Evolutionary conservation across 2,329 filamentous ascomycete genomes (phyloP).

Genomic region (Exophiala aquamarina): DNA sequence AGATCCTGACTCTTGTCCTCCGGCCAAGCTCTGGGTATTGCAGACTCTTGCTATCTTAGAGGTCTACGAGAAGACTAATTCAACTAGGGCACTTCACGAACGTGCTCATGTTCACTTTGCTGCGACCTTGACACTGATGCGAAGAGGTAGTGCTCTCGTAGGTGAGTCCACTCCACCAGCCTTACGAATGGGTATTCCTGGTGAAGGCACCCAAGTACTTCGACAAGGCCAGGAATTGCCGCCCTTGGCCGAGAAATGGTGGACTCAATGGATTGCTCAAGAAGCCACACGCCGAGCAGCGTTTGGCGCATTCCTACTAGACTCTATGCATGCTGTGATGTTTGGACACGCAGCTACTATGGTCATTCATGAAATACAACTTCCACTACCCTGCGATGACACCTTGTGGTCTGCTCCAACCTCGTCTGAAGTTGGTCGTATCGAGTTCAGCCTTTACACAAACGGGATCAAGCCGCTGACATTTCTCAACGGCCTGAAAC

Average conservation of each 20-base stretch:
- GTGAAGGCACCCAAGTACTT: neutral
- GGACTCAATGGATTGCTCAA: slow-evolving; percentile 5
- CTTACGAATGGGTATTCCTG: neutral
- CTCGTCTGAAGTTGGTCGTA: slow-evolving; percentile 6
- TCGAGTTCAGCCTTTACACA: slow-evolving; percentile 8
- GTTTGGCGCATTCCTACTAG: slow-evolving; percentile 5
- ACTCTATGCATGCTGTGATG: slow-evolving; percentile 6
- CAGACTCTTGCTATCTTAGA: slow-evolving; percentile 5
- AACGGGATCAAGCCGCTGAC: slow-evolving; percentile 6
- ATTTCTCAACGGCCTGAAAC: slow-evolving; percentile 4
- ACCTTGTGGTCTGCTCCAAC: slow-evolving; percentile 3
- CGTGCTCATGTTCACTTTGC: slow-evolving; percentile 7
- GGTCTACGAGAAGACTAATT: slow-evolving; percentile 7
- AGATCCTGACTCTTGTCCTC: slow-evolving; percentile 4
- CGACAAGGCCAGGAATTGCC: neutral
- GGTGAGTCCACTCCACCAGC: slow-evolving; percentile 10
- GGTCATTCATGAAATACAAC: slow-evolving; percentile 10
- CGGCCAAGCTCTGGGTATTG: slow-evolving; percentile 7
- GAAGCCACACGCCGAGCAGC: slow-evolving; percentile 5
- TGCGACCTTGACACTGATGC: slow-evolving; percentile 7
- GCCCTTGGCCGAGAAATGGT: slow-evolving; percentile 5
- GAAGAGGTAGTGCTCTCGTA: slow-evolving; percentile 3
- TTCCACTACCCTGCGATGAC: slow-evolving; percentile 5
- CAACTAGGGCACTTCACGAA: slow-evolving; percentile 5
- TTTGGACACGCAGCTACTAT: slow-evolving; percentile 9